phyloP scores from a whole-genome alignment of 139 green algal species.

The Diplosphaera chodatii region DNA sequence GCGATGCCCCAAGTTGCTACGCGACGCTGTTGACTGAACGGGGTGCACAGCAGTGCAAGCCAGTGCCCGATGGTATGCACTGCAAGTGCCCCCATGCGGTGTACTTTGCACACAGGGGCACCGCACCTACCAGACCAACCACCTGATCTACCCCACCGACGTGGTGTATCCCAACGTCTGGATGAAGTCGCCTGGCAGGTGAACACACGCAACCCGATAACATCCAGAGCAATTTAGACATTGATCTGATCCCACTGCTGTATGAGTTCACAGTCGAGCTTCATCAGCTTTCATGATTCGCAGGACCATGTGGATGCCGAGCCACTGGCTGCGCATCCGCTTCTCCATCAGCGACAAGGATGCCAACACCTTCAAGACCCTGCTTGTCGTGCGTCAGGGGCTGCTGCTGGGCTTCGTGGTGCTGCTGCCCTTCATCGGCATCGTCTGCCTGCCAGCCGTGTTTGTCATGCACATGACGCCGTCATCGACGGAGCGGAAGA shows the following conservation, averaged over 20 bases:
- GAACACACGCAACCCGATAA: background rate
- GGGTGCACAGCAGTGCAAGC: too few relatives aligned
- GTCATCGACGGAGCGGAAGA: background rate
- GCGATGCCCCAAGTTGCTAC: too few relatives aligned
- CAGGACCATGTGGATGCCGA: constrained; percentile 9
- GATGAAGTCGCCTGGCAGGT: constrained; percentile 1
- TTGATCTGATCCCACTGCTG: too few relatives aligned
- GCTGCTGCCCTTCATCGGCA: background rate
- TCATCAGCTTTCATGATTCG: too few relatives aligned
- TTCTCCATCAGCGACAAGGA: constrained; percentile 6
- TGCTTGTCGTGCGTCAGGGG: constrained; percentile 2
- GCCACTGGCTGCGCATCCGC: constrained; percentile 5
- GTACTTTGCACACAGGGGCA: constrained; percentile 8
- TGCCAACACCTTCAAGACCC: background rate
- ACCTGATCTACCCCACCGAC: constrained; percentile 16
- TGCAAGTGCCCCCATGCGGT: too few relatives aligned
- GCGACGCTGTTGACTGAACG: too few relatives aligned
- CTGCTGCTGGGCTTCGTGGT: constrained; percentile 11
- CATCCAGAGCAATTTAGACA: too few relatives aligned
- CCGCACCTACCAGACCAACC: constrained; percentile 25
- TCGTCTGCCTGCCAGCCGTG: background rate
- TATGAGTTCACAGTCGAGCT: too few relatives aligned
- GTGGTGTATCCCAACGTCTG: constrained; percentile 26
- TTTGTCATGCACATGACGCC: background rate
- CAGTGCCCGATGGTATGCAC: too few relatives aligned